Percentiles rank a stretch among this genome's conserved stretches.
Evolutionary conservation across 495 filamentous ascomycete genomes (phyloP).

Genomic region (Xylaria longipes): DNA sequence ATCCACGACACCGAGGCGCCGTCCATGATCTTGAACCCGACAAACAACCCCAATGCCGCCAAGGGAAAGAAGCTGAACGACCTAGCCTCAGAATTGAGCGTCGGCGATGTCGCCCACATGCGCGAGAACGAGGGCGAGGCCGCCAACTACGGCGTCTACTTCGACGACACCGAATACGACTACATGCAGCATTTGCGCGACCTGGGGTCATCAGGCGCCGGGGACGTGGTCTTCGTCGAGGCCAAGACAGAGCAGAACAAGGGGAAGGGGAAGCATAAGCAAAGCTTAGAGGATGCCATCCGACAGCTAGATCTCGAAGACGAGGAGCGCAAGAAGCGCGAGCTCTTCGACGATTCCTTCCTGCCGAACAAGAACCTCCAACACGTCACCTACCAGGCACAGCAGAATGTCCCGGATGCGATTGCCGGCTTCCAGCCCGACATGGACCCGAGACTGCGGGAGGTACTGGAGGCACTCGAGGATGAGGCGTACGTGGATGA

Average conservation of each 20-base stretch:
- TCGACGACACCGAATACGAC: conserved; percentile 88
- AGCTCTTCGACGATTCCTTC: conserved; percentile 70
- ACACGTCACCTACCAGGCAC: conserved; percentile 84
- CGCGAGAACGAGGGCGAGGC: conserved; percentile 95
- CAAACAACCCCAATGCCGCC: conserved; percentile 50
- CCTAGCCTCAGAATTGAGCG: conserved; percentile 77
- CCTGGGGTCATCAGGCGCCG: conserved; percentile 56
- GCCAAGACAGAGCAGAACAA: conserved; percentile 68
- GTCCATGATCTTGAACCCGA: conserved; percentile 77
- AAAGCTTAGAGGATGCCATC: conserved; percentile 80
- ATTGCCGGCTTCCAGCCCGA: conserved; percentile 94
- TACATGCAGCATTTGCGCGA: conserved; percentile 99
- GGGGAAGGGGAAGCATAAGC: conserved; percentile 69
- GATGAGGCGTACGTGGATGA: conserved; percentile 97
- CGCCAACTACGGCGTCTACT: conserved; percentile 90
- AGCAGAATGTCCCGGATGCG: conserved; percentile 90
- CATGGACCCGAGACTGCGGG: conserved; percentile 94
- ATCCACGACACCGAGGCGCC: conserved; percentile 87
- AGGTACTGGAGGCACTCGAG: conserved; percentile 92
- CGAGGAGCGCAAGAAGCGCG: conserved; percentile 51
- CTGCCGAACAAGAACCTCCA: conserved; percentile 73
- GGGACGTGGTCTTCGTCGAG: conserved; percentile 78
- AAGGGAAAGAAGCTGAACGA: conserved; percentile 73
- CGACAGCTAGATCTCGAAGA: conserved; percentile 66
- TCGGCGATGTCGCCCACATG: conserved; percentile 58